Percentiles rank a stretch among this genome's conserved stretches.
phyloP scores from a whole-genome alignment of 148 eudicot species.

The Vaccinium corymbosum region DNA sequence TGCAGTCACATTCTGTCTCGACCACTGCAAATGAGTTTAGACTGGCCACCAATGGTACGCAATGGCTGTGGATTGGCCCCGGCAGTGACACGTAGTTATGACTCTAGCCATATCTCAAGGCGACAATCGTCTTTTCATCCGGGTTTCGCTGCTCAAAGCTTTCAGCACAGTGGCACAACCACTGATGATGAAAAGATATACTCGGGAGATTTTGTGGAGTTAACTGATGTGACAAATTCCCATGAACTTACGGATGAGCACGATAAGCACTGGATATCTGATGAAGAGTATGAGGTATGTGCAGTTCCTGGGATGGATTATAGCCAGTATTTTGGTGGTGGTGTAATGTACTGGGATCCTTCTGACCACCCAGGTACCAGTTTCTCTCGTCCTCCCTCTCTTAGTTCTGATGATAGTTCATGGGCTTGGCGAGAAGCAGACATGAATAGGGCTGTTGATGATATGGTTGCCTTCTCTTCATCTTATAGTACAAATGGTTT shows the following conservation, averaged over 20 bases:
- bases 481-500: conserved; percentile 89
- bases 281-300: conserved; percentile 83
- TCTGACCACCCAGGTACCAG: conserved; percentile 79
- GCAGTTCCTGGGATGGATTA: conserved; percentile 76
- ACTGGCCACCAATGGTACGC: conserved; percentile 77
- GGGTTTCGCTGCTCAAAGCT: conserved; percentile 43
- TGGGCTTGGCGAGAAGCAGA: conserved; percentile 99
- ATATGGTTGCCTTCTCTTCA: conserved; percentile 95
- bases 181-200: conserved; percentile 67
- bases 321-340: conserved; percentile 92
- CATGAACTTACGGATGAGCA: conserved; percentile 72
- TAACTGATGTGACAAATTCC: conserved; percentile 48
- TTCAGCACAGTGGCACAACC: conserved; percentile 36
- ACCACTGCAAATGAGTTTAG: conserved; percentile 68
- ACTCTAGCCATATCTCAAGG: conserved; percentile 59
- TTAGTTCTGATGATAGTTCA: conserved; percentile 96
- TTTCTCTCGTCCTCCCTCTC: conserved; percentile 96
- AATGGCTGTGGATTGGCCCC: conserved; percentile 43
- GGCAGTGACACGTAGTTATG: conserved; percentile 61
- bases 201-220: conserved; percentile 56
- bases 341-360: conserved; percentile 96
- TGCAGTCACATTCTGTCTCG: conserved; percentile 53
- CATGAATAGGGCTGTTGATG: conserved; percentile 91
- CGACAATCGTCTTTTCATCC: conserved; percentile 61
- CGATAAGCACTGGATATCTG: conserved; percentile 87